These are phyloP conservation scores for Tetrahymena elliotti DNA, from an alignment of 73 alveolate species.

Conservation along the genomic window DNA sequence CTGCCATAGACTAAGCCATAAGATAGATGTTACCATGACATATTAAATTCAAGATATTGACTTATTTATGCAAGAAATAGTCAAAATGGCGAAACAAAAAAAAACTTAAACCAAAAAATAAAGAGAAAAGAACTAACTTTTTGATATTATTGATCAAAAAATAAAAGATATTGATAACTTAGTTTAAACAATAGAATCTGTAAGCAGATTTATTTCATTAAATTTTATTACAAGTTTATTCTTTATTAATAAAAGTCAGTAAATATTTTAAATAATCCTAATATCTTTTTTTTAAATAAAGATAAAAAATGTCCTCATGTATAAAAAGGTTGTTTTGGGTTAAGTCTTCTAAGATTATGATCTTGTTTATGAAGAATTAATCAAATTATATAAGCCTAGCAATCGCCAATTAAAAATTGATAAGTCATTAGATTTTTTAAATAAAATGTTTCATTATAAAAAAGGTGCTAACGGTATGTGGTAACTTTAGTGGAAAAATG, in stretches of 20 bases:
- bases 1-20: background rate
- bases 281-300: background rate
- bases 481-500: background rate
- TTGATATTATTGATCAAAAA: background rate
- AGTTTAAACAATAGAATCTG: background rate
- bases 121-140: background rate
- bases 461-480: background rate
- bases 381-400: background rate
- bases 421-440: background rate
- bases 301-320: background rate
- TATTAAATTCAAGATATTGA: background rate
- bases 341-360: background rate
- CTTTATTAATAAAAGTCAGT: background rate
- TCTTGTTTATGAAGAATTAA: background rate
- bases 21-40: background rate
- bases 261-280: background rate
- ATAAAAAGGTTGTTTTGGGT: background rate
- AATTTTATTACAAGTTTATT: background rate
- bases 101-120: background rate
- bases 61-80: background rate
- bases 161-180: background rate
- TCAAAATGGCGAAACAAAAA: background rate
- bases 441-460: background rate
- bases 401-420: background rate
- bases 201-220: background rate